A percentile compares a stretch with the other conserved stretches of the same genome.
Evolutionary conservation across 2,329 filamentous ascomycete species (phyloP).

Genomic region (Paracamarosporium sp.): DNA sequence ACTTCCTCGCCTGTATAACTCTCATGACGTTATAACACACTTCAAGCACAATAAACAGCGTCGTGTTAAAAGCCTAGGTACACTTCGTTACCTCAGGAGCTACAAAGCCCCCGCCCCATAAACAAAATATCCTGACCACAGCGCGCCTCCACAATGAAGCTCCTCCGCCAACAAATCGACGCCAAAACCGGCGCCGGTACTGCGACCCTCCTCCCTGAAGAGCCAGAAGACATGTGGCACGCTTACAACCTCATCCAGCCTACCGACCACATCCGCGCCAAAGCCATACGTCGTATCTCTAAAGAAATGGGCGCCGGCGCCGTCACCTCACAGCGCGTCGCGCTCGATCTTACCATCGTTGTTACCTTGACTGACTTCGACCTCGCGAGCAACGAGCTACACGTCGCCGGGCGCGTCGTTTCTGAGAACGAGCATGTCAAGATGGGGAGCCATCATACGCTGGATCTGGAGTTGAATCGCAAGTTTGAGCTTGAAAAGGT

Average conservation of each 20-base stretch:
- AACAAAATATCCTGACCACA: background rate
- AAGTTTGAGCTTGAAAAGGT: conserved; percentile 89
- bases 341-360: conserved; percentile 68
- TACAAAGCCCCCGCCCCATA: background rate
- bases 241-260: conserved; percentile 75
- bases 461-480: conserved; percentile 85
- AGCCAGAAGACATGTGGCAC: conserved; percentile 83
- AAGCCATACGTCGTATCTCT: conserved; percentile 71
- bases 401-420: conserved; percentile 70
- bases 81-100: background rate
- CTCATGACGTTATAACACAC: background rate
- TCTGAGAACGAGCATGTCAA: conserved; percentile 73
- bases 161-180: conserved; percentile 72
- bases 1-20: background rate
- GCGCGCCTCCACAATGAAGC: conserved; percentile 59
- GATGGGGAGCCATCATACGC: conserved; percentile 71
- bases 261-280: conserved; percentile 68
- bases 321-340: conserved; percentile 68
- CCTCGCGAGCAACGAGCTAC: conserved; percentile 69
- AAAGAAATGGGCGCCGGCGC: conserved; percentile 66
- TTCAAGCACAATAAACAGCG: background rate
- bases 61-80: background rate
- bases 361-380: conserved; percentile 75
- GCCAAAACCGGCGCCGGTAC: conserved; percentile 67
- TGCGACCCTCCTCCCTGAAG: conserved; percentile 72